These are phyloP conservation scores for Alternaria brassicicola DNA, from an alignment of 2,329 filamentous ascomycete species.

Conservation along the genomic window DNA sequence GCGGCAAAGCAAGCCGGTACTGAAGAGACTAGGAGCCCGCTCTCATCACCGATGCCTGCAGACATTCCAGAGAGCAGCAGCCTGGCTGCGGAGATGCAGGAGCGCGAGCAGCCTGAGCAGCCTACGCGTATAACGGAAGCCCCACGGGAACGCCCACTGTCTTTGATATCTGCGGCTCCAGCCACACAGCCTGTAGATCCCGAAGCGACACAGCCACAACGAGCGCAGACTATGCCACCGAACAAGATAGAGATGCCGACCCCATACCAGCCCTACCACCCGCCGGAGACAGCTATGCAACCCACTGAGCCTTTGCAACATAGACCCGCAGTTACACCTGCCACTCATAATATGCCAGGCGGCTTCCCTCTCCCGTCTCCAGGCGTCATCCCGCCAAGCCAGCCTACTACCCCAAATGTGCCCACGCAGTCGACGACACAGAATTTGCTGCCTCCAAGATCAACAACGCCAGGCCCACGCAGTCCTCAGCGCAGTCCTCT, in stretches of 20 bases:
- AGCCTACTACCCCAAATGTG: conserved; percentile 43
- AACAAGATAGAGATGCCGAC: conserved; percentile 36
- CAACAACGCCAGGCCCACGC: conserved; percentile 16
- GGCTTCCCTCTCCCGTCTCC: conserved; percentile 64
- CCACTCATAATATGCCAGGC: conserved; percentile 57
- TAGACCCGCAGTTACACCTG: conserved; percentile 36
- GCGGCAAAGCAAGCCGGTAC: conserved; percentile 56
- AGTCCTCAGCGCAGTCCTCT: conserved; percentile 14
- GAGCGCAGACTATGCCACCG: conserved; percentile 29
- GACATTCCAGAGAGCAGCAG: conserved; percentile 11
- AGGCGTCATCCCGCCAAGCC: conserved; percentile 49
- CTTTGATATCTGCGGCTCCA: conserved; percentile 7
- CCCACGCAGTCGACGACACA: conserved; percentile 25
- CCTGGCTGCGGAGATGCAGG: neutral
- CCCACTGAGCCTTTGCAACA: conserved; percentile 22
- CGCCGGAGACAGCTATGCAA: neutral
- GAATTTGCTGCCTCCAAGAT: conserved; percentile 26
- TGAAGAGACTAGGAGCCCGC: conserved; percentile 35
- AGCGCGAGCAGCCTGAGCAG: conserved; percentile 7
- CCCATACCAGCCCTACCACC: conserved; percentile 15
- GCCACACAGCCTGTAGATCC: conserved; percentile 15
- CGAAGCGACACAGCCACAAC: conserved; percentile 19
- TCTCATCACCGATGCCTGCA: conserved; percentile 25
- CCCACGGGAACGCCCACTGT: neutral
- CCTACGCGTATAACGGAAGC: neutral